These are phyloP conservation scores for Annulohypoxylon nitens DNA, from an alignment of 495 filamentous ascomycete species.

Conservation along the genomic window DNA sequence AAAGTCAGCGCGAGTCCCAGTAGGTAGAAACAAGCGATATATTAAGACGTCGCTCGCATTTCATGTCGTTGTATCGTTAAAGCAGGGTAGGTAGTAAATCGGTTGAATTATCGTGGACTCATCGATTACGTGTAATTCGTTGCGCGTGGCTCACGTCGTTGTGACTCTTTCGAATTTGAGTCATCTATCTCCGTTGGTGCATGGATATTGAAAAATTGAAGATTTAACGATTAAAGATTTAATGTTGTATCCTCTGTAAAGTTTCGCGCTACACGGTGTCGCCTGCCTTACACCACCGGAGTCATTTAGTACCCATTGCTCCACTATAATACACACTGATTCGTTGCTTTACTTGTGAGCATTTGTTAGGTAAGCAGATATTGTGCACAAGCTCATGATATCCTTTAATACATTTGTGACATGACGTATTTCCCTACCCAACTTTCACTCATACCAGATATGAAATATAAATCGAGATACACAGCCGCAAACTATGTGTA, in stretches of 20 bases:
- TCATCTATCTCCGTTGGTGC: not conserved
- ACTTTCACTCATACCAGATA: too few species aligned
- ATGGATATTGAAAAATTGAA: not conserved
- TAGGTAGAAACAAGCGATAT: slow-evolving; percentile 32
- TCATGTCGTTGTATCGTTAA: slow-evolving; percentile 22
- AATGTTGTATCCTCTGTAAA: not conserved
- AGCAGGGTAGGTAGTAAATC: not conserved
- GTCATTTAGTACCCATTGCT: not conserved
- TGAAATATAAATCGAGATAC: not conserved
- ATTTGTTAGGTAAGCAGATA: not conserved
- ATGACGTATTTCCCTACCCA: not conserved
- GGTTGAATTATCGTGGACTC: not conserved
- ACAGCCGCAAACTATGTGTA: not conserved
- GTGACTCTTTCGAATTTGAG: not conserved
- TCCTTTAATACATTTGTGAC: not conserved
- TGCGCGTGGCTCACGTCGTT: not conserved
- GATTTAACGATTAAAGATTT: not conserved
- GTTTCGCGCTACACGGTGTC: not conserved
- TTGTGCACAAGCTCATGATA: not conserved
- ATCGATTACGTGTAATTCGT: slow-evolving; percentile 14
- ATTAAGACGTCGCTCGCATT: slow-evolving; percentile 22
- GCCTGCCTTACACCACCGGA: not conserved
- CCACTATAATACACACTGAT: not conserved
- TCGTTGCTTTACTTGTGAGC: not conserved
- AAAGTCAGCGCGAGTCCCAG: slow-evolving; percentile 19